These are phyloP conservation scores for Morella rubra DNA, from an alignment of 306 rosid species.

Conservation along the genomic window DNA sequence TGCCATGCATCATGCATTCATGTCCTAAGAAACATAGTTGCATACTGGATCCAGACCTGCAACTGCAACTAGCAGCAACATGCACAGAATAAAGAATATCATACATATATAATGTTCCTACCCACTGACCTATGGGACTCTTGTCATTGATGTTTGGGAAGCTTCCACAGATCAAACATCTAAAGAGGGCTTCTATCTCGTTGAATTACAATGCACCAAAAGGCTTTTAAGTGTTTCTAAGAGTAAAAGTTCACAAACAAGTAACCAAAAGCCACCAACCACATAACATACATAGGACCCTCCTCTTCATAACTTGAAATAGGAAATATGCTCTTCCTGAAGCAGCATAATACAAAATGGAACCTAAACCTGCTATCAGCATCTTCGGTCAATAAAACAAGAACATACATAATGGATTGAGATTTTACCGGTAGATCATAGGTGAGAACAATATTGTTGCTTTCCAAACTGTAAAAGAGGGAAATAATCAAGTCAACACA, in stretches of 20 bases:
- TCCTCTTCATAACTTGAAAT: background rate
- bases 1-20: background rate
- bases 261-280: background rate
- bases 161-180: background rate
- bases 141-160: background rate
- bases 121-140: background rate
- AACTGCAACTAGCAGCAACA: background rate
- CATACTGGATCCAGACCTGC: background rate
- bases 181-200: background rate
- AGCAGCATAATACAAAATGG: conserved; percentile 1
- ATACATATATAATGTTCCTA: background rate
- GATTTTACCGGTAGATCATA: conserved; percentile 77
- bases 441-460: conserved; percentile 54
- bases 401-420: conserved; percentile 15
- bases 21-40: background rate
- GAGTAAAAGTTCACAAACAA: background rate
- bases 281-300: background rate
- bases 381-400: background rate
- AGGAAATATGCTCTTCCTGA: background rate
- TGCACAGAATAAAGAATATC: background rate
- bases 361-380: background rate
- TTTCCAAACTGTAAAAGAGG: conserved; percentile 64
- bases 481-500: conserved; percentile 24
- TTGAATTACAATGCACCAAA: background rate
- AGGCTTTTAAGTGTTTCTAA: background rate